Evolutionary conservation across 345 rosid species (phyloP), one percentile per base, ranked within the genome.

Genomic region (Aquilaria yunnanensis): DNA sequence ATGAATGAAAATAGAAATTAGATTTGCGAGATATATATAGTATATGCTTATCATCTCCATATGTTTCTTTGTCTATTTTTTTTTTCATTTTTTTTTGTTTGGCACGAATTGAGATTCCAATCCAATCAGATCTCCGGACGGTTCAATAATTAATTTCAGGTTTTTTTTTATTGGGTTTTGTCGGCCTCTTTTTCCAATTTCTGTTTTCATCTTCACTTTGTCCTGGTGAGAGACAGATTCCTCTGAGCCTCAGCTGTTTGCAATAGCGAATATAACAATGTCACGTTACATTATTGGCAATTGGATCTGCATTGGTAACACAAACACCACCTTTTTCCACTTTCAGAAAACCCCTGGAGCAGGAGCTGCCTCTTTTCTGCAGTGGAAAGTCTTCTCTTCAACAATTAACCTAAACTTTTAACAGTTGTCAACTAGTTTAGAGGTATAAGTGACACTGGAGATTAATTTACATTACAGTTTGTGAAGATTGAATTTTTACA

Each of bases 141-240:
- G 70, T 66, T 67, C 54, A 60, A 51, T 11, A 48, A 48, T 67
- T 57, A 55, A 61, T 61, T 64, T 72, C 23, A 23, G 23, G 23
- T 23, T 23, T 23, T 23, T 23, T 67, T 53, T 58, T 63, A 63
- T 72, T 61, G 56, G 69, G 59, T 69, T 62, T 63, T 68, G 67
- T 12, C 33, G 58, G 65, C 60, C 45, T 49, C 29, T 31, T 47
- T 43, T 51, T 60, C 60, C 23, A 23, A 23, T 68, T 61, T 71
- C 67, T 67, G 73, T 70, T 76, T 70, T 78, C 70, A 65, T 68
- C 59, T 68, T 57, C 66, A 62, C 72, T 80, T 68, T 77, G 67
- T 67, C 65, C 70, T 75, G 71, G 73, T 63, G 68, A 76, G 54
- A 76, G 72, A 79, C 78, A 81, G 85, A 83, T 78, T 82, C 85